phyloP scores from a whole-genome alignment of 306 rosid species.

The Albizia julibrissin region DNA sequence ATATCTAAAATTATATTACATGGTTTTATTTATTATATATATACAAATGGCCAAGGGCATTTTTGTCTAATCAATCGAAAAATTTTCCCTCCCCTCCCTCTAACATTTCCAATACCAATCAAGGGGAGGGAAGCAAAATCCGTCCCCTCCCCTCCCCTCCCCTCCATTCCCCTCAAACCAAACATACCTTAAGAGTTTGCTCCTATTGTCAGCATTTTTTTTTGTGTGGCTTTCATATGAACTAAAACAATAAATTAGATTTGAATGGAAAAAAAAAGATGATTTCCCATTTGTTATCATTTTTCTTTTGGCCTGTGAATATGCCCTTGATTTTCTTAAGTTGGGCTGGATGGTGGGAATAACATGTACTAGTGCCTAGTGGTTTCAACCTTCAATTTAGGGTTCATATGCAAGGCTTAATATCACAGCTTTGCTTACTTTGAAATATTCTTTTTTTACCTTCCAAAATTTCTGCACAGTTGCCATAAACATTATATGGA shows the following conservation, averaged over 20 bases:
- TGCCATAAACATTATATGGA: neutral
- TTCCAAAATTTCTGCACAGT: too few relatives aligned
- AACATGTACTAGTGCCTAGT: neutral
- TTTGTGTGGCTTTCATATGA: slow-evolving; percentile 11
- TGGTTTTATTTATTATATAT: too few relatives aligned
- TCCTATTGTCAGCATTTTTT: neutral
- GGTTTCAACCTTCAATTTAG: neutral
- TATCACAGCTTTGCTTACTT: slow-evolving; percentile 10
- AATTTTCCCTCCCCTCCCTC: too few relatives aligned
- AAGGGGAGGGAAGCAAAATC: too few relatives aligned
- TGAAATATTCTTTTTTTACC: neutral
- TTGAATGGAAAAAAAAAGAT: neutral
- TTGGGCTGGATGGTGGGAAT: neutral
- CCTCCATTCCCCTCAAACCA: too few relatives aligned
- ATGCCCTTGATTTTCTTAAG: neutral
- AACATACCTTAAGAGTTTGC: too few relatives aligned
- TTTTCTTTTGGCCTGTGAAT: neutral
- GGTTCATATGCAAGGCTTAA: neutral
- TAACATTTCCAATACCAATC: too few relatives aligned
- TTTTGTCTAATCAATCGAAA: too few relatives aligned
- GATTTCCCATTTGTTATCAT: neutral
- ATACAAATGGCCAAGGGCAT: too few relatives aligned
- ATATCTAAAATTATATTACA: too few relatives aligned
- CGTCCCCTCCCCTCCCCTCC: too few relatives aligned
- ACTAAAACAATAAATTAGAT: slow-evolving; percentile 8